Evolutionary conservation across 768 basidiomycete species (phyloP), one percentile per base, ranked within the genome.

Genomic region (Kwoniella pini): DNA sequence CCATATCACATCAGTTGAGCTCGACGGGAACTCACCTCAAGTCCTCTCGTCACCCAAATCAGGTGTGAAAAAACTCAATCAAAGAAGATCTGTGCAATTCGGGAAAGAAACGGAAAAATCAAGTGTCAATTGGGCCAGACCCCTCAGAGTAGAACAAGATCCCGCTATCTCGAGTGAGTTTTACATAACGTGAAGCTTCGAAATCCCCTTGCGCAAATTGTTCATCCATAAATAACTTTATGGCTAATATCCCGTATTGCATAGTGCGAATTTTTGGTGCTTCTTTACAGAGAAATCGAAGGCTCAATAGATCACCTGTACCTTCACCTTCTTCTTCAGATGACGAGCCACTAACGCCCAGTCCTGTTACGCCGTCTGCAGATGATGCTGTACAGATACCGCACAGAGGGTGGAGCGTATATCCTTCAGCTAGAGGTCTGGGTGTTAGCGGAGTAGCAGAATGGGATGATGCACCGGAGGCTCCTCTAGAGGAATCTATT

Each of bases 201-300:
- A n/a, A n/a, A n/a, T 17, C 1, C 43, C 22, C 28, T 11, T 48
- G 2, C 15, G 9, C n/a, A 26, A 10, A 15, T 22, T 50, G 21
- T 50, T 30, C 48, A 3, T 33, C 24, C 27, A 0, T 28, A 15
- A 4, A n/a, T 44, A 4, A 6, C 11, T 44, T 19, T 22, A 44
- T 22, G n/a, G 22, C n/a, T 21, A 44, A 44, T 44, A 15, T n/a
- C 21, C 21, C 21, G 10, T 43, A 10, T 43, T n/a, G 5, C 6
- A 36, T 36, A 70, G 68, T 67, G 43, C 60, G 62, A 36, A 69
- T 70, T 27, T 70, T 70, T 27, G 68, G 68, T 13, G 58, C 59
- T 40, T 70, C 68, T 19, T 30, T 60, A 10, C 68, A 70, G 49
- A 46, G 65, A 9, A 50, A 33, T 57, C 62, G 68, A 15, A 57